Conservation (phyloP, 306 rosid species). For the Abrus pulchellus region DNA sequence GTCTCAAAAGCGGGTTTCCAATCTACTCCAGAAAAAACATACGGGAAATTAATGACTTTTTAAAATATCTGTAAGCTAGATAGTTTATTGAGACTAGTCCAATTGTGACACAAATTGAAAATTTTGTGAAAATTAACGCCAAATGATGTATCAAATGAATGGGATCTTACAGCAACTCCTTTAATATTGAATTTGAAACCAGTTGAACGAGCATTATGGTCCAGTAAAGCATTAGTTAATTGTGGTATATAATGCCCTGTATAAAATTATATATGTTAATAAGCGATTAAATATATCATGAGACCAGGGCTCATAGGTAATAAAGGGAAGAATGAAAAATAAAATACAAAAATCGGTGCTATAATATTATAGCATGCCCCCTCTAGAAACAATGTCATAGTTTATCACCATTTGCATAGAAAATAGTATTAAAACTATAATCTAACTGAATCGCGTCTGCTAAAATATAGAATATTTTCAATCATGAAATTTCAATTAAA, state of each 20-base stretch:
- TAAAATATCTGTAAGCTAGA: conserved; percentile 5
- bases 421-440: neutral
- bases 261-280: neutral
- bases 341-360: neutral
- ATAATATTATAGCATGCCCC: neutral
- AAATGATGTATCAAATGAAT: conserved; percentile 11
- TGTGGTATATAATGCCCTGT: conserved; percentile 96
- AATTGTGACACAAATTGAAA: neutral
- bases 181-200: conserved; percentile 84
- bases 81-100: neutral
- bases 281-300: neutral
- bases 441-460: neutral
- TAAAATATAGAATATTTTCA: neutral
- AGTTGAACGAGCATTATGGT: conserved; percentile 69
- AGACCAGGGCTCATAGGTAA: neutral
- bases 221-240: conserved; percentile 70
- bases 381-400: neutral
- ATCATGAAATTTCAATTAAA: conserved; percentile 7
- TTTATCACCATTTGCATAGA: neutral
- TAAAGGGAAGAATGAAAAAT: neutral
- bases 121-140: neutral
- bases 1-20: conserved; percentile 88
- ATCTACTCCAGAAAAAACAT: conserved; percentile 57
- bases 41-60: neutral
- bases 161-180: conserved; percentile 81